phyloP scores from a whole-genome alignment of 805 yeast genomes.

The Candida xyloterini region DNA sequence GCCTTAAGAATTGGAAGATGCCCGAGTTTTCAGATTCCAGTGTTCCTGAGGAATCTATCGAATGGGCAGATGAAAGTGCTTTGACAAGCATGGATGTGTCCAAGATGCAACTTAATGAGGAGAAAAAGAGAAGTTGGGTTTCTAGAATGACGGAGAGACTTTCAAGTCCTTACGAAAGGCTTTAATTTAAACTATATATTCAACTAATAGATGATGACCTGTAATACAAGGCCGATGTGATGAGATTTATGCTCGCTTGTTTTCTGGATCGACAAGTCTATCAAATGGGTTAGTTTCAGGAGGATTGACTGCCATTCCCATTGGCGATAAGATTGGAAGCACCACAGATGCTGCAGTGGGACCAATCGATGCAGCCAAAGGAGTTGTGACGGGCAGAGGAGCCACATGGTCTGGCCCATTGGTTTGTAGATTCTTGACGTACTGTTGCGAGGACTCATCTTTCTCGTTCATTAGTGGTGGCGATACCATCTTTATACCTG shows the following conservation, averaged over 20 bases:
- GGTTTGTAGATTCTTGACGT: constrained; percentile 22
- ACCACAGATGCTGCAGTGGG: constrained; percentile 35
- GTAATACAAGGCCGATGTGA: too few species aligned
- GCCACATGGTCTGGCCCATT: constrained; percentile 9
- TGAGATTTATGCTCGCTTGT: not conserved
- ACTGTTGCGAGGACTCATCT: constrained; percentile 23
- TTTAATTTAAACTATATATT: not conserved
- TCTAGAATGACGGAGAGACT: not conserved
- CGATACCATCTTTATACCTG: not conserved
- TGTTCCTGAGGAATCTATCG: constrained; percentile 2
- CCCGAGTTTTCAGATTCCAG: constrained; percentile 3
- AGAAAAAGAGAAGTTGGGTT: not conserved
- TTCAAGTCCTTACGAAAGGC: constrained; percentile 2
- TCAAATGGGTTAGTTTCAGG: constrained; percentile 27
- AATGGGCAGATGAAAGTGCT: constrained; percentile 4
- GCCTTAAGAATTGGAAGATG: constrained; percentile 61
- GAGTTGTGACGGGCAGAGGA: constrained; percentile 33
- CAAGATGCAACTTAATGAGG: constrained; percentile 3
- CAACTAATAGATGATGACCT: not conserved
- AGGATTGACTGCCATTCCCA: constrained; percentile 11
- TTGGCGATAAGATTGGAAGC: constrained; percentile 31
- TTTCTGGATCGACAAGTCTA: constrained; percentile 10
- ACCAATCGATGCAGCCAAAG: constrained; percentile 35
- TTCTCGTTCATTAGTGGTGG: constrained; percentile 2
- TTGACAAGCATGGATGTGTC: constrained; percentile 16